Evolutionary conservation across 2,329 filamentous ascomycete species (phyloP), one percentile per base, ranked within the genome.

Genomic region (Pestalotiopsis sp.): DNA sequence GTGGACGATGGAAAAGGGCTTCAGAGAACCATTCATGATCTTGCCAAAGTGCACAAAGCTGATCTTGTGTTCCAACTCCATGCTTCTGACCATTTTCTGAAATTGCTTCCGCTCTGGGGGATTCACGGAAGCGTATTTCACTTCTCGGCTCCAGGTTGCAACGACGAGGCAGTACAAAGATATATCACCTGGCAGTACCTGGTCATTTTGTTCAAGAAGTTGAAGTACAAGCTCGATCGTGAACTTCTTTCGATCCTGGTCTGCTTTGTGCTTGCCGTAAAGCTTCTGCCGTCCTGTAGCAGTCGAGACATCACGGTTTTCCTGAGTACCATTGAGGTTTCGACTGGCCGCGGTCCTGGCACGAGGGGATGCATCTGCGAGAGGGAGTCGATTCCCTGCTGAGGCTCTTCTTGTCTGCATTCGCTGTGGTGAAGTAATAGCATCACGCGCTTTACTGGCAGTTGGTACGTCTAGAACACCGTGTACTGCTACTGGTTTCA

Each of bases 141-240:
- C 85, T 7, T 77, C 75, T n/a, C 77, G 77, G 11, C 78, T 74
- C 82, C 86, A 89, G 7, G 83, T 75, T 11, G 79, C 79, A 14
- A 81, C 78, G 3, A 87, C 73, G 1, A 83, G 83, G 68, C 84
- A 82, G 78, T 85, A 87, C 4, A 89, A 75, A 3, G 84, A 79
- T 56, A 82, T 80, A 27, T 85, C 85, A 17, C 85, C 84, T 1
- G 87, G 85, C 59, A 89, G 85, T 1, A 85, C 83, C 0, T 86
- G 86, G 1, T 75, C 74, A 59, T 80, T 83, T 31, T 76, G 74
- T 56, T 79, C 75, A 13, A 86, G 75, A 11, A 86, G 76, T 68
- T 58, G 39, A 23, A 39, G 56, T n/a, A 70, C 39, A 20, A 70
- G 23, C 25, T 61, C 64, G 4, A 49, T 36, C 4, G 45, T 64